phyloP scores from a whole-genome alignment of 371 early-diverging fungal genomes.

The Mortierella sp. region DNA sequence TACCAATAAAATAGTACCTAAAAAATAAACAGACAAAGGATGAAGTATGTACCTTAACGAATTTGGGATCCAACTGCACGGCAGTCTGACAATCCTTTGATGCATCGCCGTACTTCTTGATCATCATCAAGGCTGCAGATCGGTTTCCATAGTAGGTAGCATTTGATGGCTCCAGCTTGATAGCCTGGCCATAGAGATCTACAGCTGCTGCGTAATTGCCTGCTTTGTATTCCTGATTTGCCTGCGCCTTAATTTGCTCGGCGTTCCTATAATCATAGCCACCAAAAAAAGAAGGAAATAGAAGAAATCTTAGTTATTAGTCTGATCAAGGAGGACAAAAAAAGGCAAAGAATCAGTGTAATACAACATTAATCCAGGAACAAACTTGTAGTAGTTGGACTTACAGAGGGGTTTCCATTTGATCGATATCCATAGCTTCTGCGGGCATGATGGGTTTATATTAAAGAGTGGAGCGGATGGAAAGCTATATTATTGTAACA shows the following conservation, averaged over 20 bases:
- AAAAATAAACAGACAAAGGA: neutral
- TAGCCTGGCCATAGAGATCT: slow-evolving; percentile 69
- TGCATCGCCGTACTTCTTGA: slow-evolving; percentile 39
- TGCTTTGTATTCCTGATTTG: slow-evolving; percentile 69
- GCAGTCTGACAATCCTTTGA: slow-evolving; percentile 46
- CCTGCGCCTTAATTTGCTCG: slow-evolving; percentile 71
- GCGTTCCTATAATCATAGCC: slow-evolving; percentile 51
- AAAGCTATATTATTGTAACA: no score
- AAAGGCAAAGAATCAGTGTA: neutral
- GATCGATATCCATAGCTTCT: slow-evolving; percentile 55
- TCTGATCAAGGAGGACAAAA: neutral
- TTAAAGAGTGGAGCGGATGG: slow-evolving; percentile 4
- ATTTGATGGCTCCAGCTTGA: slow-evolving; percentile 71
- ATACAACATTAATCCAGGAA: neutral
- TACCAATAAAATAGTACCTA: neutral
- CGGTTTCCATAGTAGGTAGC: slow-evolving; percentile 85
- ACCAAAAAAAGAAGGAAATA: neutral
- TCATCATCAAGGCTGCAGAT: slow-evolving; percentile 85
- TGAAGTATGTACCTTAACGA: slow-evolving; percentile 66
- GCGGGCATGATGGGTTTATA: slow-evolving; percentile 45
- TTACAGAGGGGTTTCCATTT: slow-evolving; percentile 48
- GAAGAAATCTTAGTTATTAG: no score
- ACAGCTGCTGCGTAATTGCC: slow-evolving; percentile 74
- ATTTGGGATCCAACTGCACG: slow-evolving; percentile 70
- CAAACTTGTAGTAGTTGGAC: neutral